These are phyloP conservation scores for Orbilia brochopaga DNA, from an alignment of 2,329 filamentous ascomycete genomes.

Conservation along the genomic window DNA sequence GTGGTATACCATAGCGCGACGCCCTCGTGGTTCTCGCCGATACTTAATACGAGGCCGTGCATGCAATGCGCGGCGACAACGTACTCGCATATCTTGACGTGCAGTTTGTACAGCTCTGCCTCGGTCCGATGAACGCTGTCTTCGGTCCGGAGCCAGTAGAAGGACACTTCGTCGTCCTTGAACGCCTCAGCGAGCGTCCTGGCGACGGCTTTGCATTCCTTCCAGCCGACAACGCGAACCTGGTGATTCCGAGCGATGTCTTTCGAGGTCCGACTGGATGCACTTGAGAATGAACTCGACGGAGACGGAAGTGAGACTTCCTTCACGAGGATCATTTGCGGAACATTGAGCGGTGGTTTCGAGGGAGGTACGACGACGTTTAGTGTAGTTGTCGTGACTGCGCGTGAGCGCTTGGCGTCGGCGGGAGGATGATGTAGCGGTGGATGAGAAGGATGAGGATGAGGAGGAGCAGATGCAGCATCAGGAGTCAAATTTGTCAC, in stretches of 20 bases:
- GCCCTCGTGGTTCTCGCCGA: slow-evolving; percentile 76
- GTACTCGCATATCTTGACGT: slow-evolving; percentile 78
- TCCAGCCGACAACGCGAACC: slow-evolving; percentile 62
- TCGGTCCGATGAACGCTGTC: slow-evolving; percentile 69
- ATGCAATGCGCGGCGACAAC: slow-evolving; percentile 76
- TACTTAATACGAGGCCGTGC: slow-evolving; percentile 74
- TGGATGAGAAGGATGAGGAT: slow-evolving; percentile 1
- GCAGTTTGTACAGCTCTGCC: slow-evolving; percentile 75
- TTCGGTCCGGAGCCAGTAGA: slow-evolving; percentile 75
- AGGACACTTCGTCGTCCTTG: slow-evolving; percentile 73
- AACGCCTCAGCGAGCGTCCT: slow-evolving; percentile 78
- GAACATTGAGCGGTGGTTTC: slow-evolving; percentile 40
- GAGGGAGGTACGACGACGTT: slow-evolving; percentile 46
- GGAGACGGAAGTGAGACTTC: slow-evolving; percentile 50
- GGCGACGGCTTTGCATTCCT: slow-evolving; percentile 74
- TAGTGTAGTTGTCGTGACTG: slow-evolving; percentile 29
- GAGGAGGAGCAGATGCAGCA: slow-evolving; percentile 22
- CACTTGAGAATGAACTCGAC: slow-evolving; percentile 39
- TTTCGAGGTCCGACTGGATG: slow-evolving; percentile 38
- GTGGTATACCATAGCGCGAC: slow-evolving; percentile 75
- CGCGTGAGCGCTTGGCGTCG: slow-evolving; percentile 38
- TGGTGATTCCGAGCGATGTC: slow-evolving; percentile 30
- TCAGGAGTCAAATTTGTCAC: slow-evolving; percentile 51
- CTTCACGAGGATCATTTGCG: slow-evolving; percentile 48
- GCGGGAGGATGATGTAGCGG: slow-evolving; percentile 17